A percentile compares a stretch with the other conserved stretches of the same genome.
phyloP scores from a whole-genome alignment of 768 basidiomycete species.

The Infundibulicybe gibba region DNA sequence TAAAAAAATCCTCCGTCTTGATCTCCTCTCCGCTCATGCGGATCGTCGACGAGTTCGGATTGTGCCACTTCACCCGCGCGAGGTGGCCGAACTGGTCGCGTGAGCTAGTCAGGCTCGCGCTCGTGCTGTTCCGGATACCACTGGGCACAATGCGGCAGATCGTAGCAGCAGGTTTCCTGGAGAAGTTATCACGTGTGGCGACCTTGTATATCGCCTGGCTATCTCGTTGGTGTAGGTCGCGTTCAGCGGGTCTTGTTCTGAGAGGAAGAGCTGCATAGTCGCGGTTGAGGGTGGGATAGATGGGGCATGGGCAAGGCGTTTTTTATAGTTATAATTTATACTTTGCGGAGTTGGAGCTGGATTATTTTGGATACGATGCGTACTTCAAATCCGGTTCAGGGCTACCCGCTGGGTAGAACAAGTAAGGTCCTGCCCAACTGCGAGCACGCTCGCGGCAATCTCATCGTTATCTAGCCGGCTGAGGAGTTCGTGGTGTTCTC shows the following conservation, averaged over 20 bases:
- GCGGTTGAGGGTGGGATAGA: no score
- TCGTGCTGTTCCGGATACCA: background rate
- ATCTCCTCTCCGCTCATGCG: slow-evolving; percentile 4
- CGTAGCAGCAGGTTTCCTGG: background rate
- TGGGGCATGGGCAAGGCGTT: no score
- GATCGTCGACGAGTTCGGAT: slow-evolving; percentile 9
- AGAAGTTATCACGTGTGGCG: slow-evolving; percentile 4
- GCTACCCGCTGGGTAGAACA: no score
- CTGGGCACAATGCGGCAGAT: slow-evolving; percentile 4
- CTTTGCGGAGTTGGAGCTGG: no score
- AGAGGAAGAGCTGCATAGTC: slow-evolving; percentile 17
- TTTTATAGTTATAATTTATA: no score
- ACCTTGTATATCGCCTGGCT: slow-evolving; percentile 17
- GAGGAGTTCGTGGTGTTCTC: no score
- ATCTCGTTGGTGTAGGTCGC: slow-evolving; percentile 14
- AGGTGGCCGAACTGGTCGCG: slow-evolving; percentile 1
- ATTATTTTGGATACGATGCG: no score
- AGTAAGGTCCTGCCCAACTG: no score
- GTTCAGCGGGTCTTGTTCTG: slow-evolving; percentile 8
- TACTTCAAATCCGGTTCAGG: no score
- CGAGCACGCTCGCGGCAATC: no score
- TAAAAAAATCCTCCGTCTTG: slow-evolving; percentile 7
- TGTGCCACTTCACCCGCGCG: slow-evolving; percentile 8
- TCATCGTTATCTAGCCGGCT: no score
- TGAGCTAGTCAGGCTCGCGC: no score